Conservation (phyloP, 108 stramenopile genomes). For the Parietichytrium sp. region DNA sequence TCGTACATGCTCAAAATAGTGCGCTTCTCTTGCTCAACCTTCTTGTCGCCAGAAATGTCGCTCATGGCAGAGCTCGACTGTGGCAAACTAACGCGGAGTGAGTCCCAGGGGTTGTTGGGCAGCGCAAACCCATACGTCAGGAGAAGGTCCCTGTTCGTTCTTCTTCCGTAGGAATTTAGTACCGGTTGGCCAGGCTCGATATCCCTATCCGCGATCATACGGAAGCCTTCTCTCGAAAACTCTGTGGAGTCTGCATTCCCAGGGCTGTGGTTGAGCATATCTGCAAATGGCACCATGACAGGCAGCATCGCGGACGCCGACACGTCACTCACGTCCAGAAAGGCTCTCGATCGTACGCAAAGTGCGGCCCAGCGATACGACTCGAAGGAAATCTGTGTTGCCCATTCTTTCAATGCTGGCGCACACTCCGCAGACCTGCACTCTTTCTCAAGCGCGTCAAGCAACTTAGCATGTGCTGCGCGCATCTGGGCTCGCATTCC, state of each 20-base stretch:
- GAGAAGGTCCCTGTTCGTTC: constrained; percentile 33
- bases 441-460: too few species aligned
- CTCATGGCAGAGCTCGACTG: too few species aligned
- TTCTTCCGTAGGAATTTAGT: background rate
- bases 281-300: constrained; percentile 17
- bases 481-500: too few species aligned
- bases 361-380: constrained; percentile 23
- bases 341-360: background rate
- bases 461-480: too few species aligned
- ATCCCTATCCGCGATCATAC: constrained; percentile 12
- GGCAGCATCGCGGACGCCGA: background rate
- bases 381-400: too few species aligned
- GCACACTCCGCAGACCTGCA: too few species aligned
- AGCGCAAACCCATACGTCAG: constrained; percentile 28
- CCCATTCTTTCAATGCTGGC: too few species aligned
- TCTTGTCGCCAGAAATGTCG: too few species aligned
- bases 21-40: too few species aligned
- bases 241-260: background rate
- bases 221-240: background rate
- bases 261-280: constrained; percentile 29
- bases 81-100: background rate
- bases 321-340: background rate
- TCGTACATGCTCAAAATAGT: too few species aligned
- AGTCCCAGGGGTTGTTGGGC: background rate
- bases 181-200: background rate